These are phyloP conservation scores for Pleurotus sapidus DNA, from an alignment of 768 basidiomycete genomes.

Conservation along the genomic window DNA sequence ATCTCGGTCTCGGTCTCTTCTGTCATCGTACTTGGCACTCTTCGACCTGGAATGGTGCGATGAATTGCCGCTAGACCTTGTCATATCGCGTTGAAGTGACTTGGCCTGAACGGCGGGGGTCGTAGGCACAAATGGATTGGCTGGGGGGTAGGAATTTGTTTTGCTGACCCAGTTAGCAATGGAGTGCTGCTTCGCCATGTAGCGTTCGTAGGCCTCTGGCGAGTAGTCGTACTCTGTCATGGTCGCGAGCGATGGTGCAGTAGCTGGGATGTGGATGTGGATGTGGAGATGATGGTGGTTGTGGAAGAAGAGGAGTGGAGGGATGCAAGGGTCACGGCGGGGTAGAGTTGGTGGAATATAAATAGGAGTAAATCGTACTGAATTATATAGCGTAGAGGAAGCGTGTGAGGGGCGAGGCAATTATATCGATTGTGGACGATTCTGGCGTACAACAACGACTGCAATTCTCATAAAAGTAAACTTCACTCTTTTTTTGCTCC, in stretches of 20 bases:
- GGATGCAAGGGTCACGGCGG: background rate
- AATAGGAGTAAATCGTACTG: background rate
- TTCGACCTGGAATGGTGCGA: constrained; percentile 2
- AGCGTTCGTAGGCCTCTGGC: constrained; percentile 11
- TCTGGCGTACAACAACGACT: background rate
- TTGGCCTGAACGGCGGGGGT: constrained; percentile 6
- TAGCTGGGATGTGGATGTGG: background rate
- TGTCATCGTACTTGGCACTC: constrained; percentile 2
- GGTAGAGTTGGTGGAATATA: background rate
- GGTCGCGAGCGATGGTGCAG: background rate
- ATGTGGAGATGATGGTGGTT: background rate
- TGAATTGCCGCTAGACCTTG: constrained; percentile 2
- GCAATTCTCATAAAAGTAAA: background rate
- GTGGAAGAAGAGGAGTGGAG: background rate
- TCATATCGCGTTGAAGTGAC: background rate
- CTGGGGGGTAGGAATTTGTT: background rate
- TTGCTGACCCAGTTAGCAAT: constrained; percentile 11
- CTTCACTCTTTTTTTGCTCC: background rate
- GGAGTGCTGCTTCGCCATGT: constrained; percentile 8
- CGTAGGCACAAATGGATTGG: constrained; percentile 5
- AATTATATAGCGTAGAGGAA: background rate
- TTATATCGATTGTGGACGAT: background rate
- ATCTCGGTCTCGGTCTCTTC: background rate
- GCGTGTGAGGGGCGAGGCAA: constrained; percentile 8
- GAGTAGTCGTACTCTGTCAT: constrained; percentile 18